A percentile compares a stretch with the other conserved stretches of the same genome.
Conservation (phyloP, 257 asterid genomes). For the Solanum raphanifolium region DNA sequence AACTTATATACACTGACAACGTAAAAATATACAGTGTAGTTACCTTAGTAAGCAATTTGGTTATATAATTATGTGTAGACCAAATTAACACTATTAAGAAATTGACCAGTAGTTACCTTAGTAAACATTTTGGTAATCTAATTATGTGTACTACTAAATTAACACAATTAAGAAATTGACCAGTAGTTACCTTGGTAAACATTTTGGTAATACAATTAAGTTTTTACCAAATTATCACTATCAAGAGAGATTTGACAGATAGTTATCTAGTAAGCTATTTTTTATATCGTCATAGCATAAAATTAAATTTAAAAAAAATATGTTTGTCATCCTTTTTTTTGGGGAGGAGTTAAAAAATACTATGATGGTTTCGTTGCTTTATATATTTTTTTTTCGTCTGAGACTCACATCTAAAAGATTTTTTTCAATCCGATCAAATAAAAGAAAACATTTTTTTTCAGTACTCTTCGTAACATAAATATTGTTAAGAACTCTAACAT, state of each 20-base stretch:
- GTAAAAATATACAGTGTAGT: background rate
- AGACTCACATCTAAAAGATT: too few species aligned
- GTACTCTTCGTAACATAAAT: background rate
- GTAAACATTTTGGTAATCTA: background rate
- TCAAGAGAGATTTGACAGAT: background rate
- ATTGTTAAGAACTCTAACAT: too few species aligned
- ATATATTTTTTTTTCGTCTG: fast-evolving
- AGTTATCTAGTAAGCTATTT: background rate
- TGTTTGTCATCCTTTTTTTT: too few species aligned
- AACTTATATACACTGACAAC: background rate
- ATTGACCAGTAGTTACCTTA: background rate
- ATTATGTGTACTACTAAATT: background rate
- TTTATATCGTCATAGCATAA: background rate
- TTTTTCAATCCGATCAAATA: background rate
- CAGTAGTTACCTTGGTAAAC: background rate
- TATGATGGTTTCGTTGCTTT: background rate
- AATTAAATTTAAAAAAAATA: background rate
- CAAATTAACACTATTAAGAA: background rate
- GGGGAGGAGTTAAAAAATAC: fast-evolving
- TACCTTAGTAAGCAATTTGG: background rate
- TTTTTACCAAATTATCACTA: background rate
- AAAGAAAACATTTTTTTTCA: too few species aligned
- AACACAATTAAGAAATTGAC: background rate
- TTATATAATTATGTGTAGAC: background rate
- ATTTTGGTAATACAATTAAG: background rate